Percentiles rank a stretch among this genome's conserved stretches.
Conservation (phyloP, 129 eudicot genomes). For the Chrysanthemum makinoi region DNA sequence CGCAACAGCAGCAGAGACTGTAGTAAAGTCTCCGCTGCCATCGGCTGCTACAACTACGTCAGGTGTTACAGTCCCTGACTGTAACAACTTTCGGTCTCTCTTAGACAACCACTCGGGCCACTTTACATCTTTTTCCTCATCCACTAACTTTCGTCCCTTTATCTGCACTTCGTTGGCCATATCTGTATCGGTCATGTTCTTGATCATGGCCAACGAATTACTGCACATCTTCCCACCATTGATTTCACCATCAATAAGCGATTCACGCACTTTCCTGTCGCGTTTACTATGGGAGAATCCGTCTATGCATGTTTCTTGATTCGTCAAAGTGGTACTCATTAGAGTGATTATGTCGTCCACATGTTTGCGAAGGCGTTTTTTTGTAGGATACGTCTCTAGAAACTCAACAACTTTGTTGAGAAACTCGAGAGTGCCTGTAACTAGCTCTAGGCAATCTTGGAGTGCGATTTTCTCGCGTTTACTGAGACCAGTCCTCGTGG, state of each 20-base stretch:
- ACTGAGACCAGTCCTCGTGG: constrained; percentile 26
- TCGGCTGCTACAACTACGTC: constrained; percentile 87
- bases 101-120: constrained; percentile 86
- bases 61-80: constrained; percentile 50
- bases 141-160: constrained; percentile 41
- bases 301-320: constrained; percentile 76
- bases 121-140: background rate
- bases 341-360: constrained; percentile 64
- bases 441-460: constrained; percentile 65
- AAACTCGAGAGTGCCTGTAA: constrained; percentile 70
- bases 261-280: constrained; percentile 41
- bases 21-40: constrained; percentile 62
- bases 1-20: constrained; percentile 71
- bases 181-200: constrained; percentile 65
- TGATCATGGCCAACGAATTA: constrained; percentile 71
- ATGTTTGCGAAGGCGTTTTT: constrained; percentile 41
- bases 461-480: constrained; percentile 64
- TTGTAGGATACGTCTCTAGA: constrained; percentile 40
- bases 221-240: constrained; percentile 70
- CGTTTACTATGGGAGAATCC: constrained; percentile 70
- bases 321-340: constrained; percentile 67
- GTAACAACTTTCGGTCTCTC: constrained; percentile 69
- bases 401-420: constrained; percentile 35
- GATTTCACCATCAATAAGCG: constrained; percentile 34
- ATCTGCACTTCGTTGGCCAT: constrained; percentile 28